phyloP scores from a whole-genome alignment of 1,139 yeast species.

The Yamadazyma trypodendri region DNA sequence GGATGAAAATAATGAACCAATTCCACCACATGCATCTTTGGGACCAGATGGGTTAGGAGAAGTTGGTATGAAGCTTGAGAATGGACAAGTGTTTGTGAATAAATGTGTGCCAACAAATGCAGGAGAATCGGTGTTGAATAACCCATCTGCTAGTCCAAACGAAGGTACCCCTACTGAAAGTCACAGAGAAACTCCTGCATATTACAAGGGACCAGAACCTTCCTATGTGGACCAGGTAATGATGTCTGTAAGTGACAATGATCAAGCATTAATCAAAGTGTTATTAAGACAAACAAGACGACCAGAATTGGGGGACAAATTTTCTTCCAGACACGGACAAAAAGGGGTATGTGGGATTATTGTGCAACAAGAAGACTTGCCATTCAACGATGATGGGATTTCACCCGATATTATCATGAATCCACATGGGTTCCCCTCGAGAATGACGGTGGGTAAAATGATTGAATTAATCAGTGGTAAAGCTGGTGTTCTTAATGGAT shows the following conservation, averaged over 20 bases:
- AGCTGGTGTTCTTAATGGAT: slow-evolving; percentile 93
- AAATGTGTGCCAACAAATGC: slow-evolving; percentile 90
- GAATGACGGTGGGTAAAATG: slow-evolving; percentile 99
- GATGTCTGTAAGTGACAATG: slow-evolving; percentile 95
- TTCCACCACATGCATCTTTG: slow-evolving; percentile 79
- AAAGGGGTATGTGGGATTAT: slow-evolving; percentile 99
- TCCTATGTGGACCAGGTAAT: slow-evolving; percentile 94
- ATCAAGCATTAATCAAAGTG: slow-evolving; percentile 91
- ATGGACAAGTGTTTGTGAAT: slow-evolving; percentile 92
- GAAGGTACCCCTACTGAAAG: slow-evolving; percentile 44
- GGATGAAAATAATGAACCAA: slow-evolving; percentile 75
- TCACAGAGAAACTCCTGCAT: slow-evolving; percentile 87
- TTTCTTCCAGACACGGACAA: slow-evolving; percentile 96
- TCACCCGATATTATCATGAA: slow-evolving; percentile 96
- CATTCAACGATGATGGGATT: slow-evolving; percentile 88
- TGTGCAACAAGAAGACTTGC: slow-evolving; percentile 94
- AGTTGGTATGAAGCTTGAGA: slow-evolving; percentile 86
- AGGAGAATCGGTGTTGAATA: slow-evolving; percentile 62
- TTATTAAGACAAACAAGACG: slow-evolving; percentile 92
- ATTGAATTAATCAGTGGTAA: slow-evolving; percentile 94
- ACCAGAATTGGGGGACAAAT: slow-evolving; percentile 97
- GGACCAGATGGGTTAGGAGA: slow-evolving; percentile 98
- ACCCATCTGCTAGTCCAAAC: slow-evolving; percentile 10
- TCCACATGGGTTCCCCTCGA: slow-evolving; percentile 99
- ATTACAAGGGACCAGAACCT: slow-evolving; percentile 93